These are phyloP conservation scores for Colletotrichum sansevieriae DNA, from an alignment of 2,329 filamentous ascomycete genomes.

Conservation along the genomic window DNA sequence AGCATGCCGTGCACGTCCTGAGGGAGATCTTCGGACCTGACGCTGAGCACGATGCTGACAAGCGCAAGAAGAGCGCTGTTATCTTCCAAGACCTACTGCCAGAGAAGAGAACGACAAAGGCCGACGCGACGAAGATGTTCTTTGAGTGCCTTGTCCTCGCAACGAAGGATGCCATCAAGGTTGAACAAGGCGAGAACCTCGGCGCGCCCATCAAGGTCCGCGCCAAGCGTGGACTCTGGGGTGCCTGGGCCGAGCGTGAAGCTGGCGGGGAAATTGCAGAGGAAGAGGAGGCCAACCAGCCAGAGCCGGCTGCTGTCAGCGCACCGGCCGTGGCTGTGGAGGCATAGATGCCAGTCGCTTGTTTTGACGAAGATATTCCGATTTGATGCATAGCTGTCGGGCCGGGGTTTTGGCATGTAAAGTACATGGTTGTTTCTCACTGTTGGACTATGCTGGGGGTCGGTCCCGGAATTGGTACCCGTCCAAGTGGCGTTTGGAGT, in stretches of 20 bases:
- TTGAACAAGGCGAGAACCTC: constrained; percentile 84
- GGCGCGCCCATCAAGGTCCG: constrained; percentile 86
- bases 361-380: constrained; percentile 32
- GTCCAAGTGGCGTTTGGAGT: constrained; percentile 44
- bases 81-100: constrained; percentile 94
- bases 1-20: constrained; percentile 94
- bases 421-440: constrained; percentile 40
- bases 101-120: constrained; percentile 82
- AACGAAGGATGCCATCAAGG: constrained; percentile 97
- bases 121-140: constrained; percentile 99
- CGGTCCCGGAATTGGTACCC: constrained; percentile 38
- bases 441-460: constrained; percentile 39
- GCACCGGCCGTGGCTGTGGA: constrained; percentile 52
- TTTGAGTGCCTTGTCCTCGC: constrained; percentile 96
- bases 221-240: constrained; percentile 96
- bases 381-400: constrained; percentile 42
- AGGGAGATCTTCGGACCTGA: constrained; percentile 87
- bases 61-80: constrained; percentile 81
- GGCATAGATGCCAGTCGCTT: constrained; percentile 46
- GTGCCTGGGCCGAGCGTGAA: constrained; percentile 89
- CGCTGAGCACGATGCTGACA: constrained; percentile 75
- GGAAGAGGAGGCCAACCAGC: constrained; percentile 58
- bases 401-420: constrained; percentile 37
- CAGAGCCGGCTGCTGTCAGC: constrained; percentile 47
- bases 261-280: constrained; percentile 72